Evolutionary conservation across 139 green algal species (phyloP), one percentile per base, ranked within the genome.

Genomic region (Tetraselmis chui): DNA sequence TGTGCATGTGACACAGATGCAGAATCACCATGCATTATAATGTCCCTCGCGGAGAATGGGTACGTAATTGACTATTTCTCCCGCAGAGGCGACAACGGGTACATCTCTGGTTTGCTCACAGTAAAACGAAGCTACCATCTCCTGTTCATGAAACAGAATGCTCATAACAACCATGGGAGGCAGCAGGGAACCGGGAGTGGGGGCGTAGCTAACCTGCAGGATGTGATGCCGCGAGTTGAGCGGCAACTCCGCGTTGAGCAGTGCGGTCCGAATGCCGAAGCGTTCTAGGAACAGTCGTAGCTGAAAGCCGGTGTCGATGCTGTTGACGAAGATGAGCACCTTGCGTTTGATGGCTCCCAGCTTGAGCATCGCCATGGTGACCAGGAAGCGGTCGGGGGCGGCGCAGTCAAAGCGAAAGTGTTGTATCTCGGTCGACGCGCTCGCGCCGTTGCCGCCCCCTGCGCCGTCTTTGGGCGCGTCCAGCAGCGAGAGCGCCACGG

Each of bases 221-320:
- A 97, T 94, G 88, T 95, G 91, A 67, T 93, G 88, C 18, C 93
- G 86, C 22, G 88, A 94, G 86, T 98, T 98, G 28, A 95, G 86
- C 0, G 95, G 95, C 30, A 89, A 85, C 84, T 97, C 93, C 1
- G 92, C 81, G 76, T 96, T 94, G 0, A 99, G 87, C 76, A 95
- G 85, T 29, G 90, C 93, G 1, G 87, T 84, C 0, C 91, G 86
- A 0, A 99, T 76, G 59, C 96, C 96, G 86, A 99, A 99, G 30
- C 86, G 86, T 84, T 98, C 95, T 79, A 98, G 81, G 82, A 99
- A 98, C 1, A 99, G 90, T n/a, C 90, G 88, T 81, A 97, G 82
- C n/a, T 86, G 81, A 85, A 93, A 94, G n/a, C 88, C 94, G 23
- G 84, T 75, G 29, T 97, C 92, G 18, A 95, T 90, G 67, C 80